phyloP scores from a whole-genome alignment of 805 yeast genomes.

The Candida nonsorbophila region DNA sequence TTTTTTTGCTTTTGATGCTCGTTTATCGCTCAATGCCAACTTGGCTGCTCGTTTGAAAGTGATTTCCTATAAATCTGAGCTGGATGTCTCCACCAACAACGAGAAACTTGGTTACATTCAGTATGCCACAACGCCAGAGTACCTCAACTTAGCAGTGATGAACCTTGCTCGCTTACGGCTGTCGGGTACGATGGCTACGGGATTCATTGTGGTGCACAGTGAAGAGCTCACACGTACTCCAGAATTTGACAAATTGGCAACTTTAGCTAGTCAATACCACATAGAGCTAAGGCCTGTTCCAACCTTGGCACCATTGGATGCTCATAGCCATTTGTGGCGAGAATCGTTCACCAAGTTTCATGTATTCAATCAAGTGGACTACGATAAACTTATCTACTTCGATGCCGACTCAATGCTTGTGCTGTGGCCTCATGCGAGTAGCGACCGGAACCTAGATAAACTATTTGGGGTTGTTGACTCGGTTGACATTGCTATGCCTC shows the following conservation, averaged over 20 bases:
- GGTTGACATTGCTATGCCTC: constrained; percentile 24
- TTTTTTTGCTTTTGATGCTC: too few relatives aligned
- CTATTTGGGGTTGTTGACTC: constrained; percentile 21
- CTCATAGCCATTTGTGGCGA: constrained; percentile 31
- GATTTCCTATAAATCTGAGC: too few relatives aligned
- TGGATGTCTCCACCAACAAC: too few relatives aligned
- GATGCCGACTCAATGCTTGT: constrained; percentile 52
- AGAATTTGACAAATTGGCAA: constrained; percentile 9
- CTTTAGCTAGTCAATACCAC: constrained; percentile 11
- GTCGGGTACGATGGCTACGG: constrained; percentile 33
- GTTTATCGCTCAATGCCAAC: too few relatives aligned
- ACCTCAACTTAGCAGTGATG: constrained; percentile 49
- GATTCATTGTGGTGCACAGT: constrained; percentile 41
- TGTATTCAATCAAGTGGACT: constrained; percentile 45
- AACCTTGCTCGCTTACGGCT: constrained; percentile 33
- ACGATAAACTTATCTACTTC: constrained; percentile 49
- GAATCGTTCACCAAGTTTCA: constrained; percentile 52
- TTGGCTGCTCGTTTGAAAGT: too few relatives aligned
- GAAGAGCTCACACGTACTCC: constrained; percentile 10
- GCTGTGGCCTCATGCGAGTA: constrained; percentile 2
- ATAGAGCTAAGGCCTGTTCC: constrained; percentile 23
- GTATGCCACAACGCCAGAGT: constrained; percentile 50
- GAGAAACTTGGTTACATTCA: constrained; percentile 49
- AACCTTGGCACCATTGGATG: constrained; percentile 6
- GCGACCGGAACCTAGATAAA: constrained; percentile 21